Evolutionary conservation across 2,329 filamentous ascomycete species (phyloP), one percentile per base, ranked within the genome.

Genomic region (Aspergillus nomiae): DNA sequence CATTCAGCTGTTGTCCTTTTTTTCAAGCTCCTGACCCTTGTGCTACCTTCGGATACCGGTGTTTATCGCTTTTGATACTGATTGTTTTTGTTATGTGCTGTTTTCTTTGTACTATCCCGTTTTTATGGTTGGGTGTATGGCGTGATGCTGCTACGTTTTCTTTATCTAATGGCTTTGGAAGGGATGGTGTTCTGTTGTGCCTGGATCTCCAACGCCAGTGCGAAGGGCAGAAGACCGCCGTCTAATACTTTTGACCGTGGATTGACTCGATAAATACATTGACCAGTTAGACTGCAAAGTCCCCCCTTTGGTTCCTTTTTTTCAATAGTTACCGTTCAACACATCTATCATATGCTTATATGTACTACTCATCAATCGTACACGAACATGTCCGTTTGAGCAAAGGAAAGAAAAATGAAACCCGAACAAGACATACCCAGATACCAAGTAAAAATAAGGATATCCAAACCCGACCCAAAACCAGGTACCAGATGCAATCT

Each of bases 101-200:
- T n/a, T 63, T 61, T 59, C n/a, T 46, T 36, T 59, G 34, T 59
- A 34, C 26, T 58, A 38, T 41, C 53, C 28, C 28, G 57, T 45
- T 53, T 61, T 58, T 55, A 36, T 64, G 48, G 34, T 57, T 48
- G 30, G 67, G 68, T 66, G 68, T 68, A 69, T 61, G 68, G 68
- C 68, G 68, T 60, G 62, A 66, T 65, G 54, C 56, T 65, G 51
- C 43, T 62, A 53, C 50, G 60, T 57, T 63, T 62, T 67, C 51
- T 61, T 60, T 19, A 53, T 53, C 19, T 55, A 16, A 38, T 65
- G 64, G 60, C 54, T 56, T 62, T 60, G 61, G 63, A 64, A 24
- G 64, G 63, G 60, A 59, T 53, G 66, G 68, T 64, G 65, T 70
- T 69, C 45, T 67, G 63, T 63, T 65, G 54, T 64, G 55, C 56